Evolutionary conservation across 2,329 filamentous ascomycete genomes (phyloP).

Genomic region (Penicillium sp.): DNA sequence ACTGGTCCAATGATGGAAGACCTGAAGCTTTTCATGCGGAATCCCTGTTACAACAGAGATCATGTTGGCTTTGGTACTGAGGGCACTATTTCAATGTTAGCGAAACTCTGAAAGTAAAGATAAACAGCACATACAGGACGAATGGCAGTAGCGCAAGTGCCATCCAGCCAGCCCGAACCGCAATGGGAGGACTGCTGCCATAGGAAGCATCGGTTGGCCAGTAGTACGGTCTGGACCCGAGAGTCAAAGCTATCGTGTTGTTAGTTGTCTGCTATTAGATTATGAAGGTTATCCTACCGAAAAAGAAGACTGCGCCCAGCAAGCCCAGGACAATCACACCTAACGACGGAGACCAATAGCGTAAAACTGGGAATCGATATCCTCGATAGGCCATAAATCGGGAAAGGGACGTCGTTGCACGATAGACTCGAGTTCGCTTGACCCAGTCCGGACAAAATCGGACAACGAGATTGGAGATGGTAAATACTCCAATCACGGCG

Average conservation of each 20-base stretch:
- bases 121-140: constrained; percentile 35
- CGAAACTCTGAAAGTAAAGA: neutral
- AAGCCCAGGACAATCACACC: constrained; percentile 41
- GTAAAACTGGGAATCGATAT: constrained; percentile 30
- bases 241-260: constrained; percentile 38
- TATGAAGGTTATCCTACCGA: constrained; percentile 28
- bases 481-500: constrained; percentile 46
- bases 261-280: neutral
- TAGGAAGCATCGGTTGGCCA: constrained; percentile 47
- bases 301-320: constrained; percentile 45
- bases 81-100: constrained; percentile 29
- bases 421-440: constrained; percentile 27
- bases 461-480: constrained; percentile 36
- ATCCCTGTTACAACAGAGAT: constrained; percentile 52
- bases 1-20: constrained; percentile 50
- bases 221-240: constrained; percentile 51
- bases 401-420: constrained; percentile 30
- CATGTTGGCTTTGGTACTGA: constrained; percentile 52
- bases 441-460: constrained; percentile 27
- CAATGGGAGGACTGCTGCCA: constrained; percentile 50
- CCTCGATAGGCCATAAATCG: constrained; percentile 43
- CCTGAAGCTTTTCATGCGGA: constrained; percentile 52
- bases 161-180: constrained; percentile 50
- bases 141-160: constrained; percentile 50
- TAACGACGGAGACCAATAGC: constrained; percentile 44